Evolutionary conservation across 2,329 filamentous ascomycete species (phyloP).

Genomic region (Verticillium longisporum): DNA sequence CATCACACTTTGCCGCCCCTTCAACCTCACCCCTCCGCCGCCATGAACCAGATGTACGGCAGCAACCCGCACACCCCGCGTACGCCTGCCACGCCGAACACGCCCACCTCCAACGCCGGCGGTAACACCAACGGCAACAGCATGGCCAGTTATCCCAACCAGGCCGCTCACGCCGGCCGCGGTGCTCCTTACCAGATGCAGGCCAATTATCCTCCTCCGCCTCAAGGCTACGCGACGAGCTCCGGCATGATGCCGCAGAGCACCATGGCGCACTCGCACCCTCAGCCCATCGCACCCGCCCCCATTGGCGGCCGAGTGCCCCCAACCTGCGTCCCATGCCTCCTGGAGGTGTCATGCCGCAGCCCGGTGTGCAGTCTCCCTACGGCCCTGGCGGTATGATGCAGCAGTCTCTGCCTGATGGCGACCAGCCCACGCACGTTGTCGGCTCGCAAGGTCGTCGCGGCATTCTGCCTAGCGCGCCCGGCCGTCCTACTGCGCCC

Average conservation of each 20-base stretch:
- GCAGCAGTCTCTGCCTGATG: constrained; percentile 48
- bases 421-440: constrained; percentile 74
- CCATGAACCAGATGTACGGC: constrained; percentile 49
- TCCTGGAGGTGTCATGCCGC: constrained; percentile 55
- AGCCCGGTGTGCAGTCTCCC: constrained; percentile 49
- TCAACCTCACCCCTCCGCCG: constrained; percentile 33
- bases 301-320: constrained; percentile 51
- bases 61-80: constrained; percentile 56
- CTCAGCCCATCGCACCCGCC: constrained; percentile 70
- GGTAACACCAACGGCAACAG: constrained; percentile 52
- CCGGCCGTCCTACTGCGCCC: constrained; percentile 73
- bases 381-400: constrained; percentile 53
- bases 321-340: constrained; percentile 63
- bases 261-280: constrained; percentile 60
- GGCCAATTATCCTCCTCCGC: constrained; percentile 46
- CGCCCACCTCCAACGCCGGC: constrained; percentile 51
- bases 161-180: constrained; percentile 37
- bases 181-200: constrained; percentile 49
- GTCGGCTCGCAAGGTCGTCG: constrained; percentile 91
- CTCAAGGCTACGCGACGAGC: constrained; percentile 48
- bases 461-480: constrained; percentile 85
- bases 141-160: constrained; percentile 46
- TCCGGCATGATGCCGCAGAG: constrained; percentile 60
- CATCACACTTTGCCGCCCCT: constrained; percentile 50
- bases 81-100: constrained; percentile 56